Conservation (phyloP, 768 basidiomycete species). For the Podaxis sp. region DNA sequence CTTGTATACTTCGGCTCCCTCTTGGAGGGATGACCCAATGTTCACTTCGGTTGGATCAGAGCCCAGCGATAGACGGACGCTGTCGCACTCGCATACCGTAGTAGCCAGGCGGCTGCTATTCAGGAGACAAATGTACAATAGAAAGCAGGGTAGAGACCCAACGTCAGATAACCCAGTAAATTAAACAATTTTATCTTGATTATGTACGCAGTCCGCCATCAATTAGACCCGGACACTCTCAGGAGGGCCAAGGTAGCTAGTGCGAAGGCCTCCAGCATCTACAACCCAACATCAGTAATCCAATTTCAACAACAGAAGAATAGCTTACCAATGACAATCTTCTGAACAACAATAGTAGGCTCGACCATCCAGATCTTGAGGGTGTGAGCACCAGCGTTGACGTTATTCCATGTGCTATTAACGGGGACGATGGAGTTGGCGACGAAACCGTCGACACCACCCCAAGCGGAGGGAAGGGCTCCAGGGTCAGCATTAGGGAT, state of each 20-base stretch:
- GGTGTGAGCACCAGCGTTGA: conserved; percentile 55
- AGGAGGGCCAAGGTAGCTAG: conserved; percentile 65
- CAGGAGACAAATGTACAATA: neutral
- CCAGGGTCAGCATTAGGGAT: conserved; percentile 48
- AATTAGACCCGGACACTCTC: conserved; percentile 43
- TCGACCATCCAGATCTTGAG: conserved; percentile 62
- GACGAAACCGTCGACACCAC: conserved; percentile 48
- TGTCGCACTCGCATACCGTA: too few relatives aligned
- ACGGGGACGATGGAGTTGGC: conserved; percentile 50
- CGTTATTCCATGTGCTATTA: conserved; percentile 36
- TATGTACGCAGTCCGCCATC: neutral
- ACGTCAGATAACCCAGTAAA: neutral
- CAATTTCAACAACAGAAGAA: neutral
- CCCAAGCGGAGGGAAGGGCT: conserved; percentile 45
- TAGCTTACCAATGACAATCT: conserved; percentile 54
- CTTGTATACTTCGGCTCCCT: too few relatives aligned
- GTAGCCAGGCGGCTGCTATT: too few relatives aligned
- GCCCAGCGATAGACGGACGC: too few relatives aligned
- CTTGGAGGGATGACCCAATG: too few relatives aligned
- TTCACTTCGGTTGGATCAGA: too few relatives aligned
- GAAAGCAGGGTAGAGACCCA: neutral
- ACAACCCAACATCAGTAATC: conserved; percentile 6
- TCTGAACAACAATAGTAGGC: conserved; percentile 59
- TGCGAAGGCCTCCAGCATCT: conserved; percentile 57
- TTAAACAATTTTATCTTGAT: neutral